phyloP scores from a whole-genome alignment of 345 rosid species.

The Gossypium longicalyx region DNA sequence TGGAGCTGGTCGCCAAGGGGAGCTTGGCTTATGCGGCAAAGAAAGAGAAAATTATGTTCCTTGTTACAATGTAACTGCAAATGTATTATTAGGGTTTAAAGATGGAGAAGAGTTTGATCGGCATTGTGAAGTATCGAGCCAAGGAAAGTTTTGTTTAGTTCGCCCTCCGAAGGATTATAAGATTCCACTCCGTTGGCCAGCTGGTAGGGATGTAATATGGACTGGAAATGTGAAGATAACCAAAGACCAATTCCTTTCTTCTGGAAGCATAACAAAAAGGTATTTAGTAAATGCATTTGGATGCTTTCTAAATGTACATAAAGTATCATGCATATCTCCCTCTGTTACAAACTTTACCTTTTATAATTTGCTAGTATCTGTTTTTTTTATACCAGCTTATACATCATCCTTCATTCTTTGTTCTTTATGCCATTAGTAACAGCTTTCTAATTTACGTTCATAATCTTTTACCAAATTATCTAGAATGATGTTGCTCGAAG shows the following conservation, averaged over 20 bases:
- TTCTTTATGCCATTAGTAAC: neutral
- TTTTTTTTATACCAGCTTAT: neutral
- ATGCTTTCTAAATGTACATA: constrained; percentile 8
- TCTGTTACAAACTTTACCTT: neutral
- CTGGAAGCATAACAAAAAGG: constrained; percentile 98
- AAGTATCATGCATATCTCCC: constrained; percentile 6
- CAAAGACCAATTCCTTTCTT: constrained; percentile 95
- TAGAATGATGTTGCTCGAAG: constrained; percentile 95
- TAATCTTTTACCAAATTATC: neutral
- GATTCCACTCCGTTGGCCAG: constrained; percentile 90
- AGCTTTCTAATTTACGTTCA: neutral
- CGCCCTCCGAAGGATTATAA: constrained; percentile 95
- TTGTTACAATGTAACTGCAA: constrained; percentile 79
- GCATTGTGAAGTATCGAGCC: constrained; percentile 69
- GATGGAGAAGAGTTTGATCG: constrained; percentile 88
- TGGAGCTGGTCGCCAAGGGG: constrained; percentile 52
- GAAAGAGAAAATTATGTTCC: constrained; percentile 89
- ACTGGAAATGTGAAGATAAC: constrained; percentile 90
- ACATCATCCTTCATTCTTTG: constrained; percentile 3
- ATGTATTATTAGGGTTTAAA: constrained; percentile 63
- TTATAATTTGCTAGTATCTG: neutral
- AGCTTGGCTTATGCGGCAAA: constrained; percentile 73
- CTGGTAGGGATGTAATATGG: constrained; percentile 96
- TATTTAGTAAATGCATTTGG: constrained; percentile 23
- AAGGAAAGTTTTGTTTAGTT: constrained; percentile 53